Evolutionary conservation across 805 yeast species (phyloP).

Genomic region (Ogataea degrootiae): DNA sequence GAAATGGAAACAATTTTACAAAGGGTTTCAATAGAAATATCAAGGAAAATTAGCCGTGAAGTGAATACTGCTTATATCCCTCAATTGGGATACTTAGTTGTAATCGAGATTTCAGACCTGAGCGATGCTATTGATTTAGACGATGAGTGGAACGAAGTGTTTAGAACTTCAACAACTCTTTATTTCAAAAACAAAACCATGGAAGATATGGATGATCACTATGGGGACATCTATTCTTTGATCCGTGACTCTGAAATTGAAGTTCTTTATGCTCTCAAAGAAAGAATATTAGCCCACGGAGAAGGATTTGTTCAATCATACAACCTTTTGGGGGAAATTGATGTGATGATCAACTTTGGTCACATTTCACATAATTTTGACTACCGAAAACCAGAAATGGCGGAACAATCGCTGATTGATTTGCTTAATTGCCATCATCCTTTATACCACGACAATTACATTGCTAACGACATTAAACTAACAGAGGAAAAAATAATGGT

Average conservation of each 20-base stretch:
- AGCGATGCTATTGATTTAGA: background rate
- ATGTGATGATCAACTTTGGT: conserved; percentile 34
- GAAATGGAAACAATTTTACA: conserved; percentile 31
- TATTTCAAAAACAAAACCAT: conserved; percentile 34
- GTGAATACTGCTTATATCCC: conserved; percentile 37
- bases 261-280: conserved; percentile 30
- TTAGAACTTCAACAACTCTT: conserved; percentile 32
- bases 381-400: conserved; percentile 32
- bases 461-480: conserved; percentile 34
- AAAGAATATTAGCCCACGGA: conserved; percentile 12
- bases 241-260: conserved; percentile 41
- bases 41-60: conserved; percentile 1
- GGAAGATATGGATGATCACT: conserved; percentile 30
- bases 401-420: conserved; percentile 18
- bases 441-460: conserved; percentile 25
- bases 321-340: conserved; percentile 31
- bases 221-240: conserved; percentile 38
- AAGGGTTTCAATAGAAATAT: conserved; percentile 17
- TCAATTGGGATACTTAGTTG: conserved; percentile 39
- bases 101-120: conserved; percentile 14
- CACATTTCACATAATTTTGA: conserved; percentile 21
- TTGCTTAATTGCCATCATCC: conserved; percentile 44
- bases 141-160: conserved; percentile 31
- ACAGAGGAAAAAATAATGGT: conserved; percentile 27
- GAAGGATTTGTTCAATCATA: conserved; percentile 17